Base-by-base conservation (phyloP, 495 filamentous ascomycete genomes). In the Lichenothelia convexa region DNA sequence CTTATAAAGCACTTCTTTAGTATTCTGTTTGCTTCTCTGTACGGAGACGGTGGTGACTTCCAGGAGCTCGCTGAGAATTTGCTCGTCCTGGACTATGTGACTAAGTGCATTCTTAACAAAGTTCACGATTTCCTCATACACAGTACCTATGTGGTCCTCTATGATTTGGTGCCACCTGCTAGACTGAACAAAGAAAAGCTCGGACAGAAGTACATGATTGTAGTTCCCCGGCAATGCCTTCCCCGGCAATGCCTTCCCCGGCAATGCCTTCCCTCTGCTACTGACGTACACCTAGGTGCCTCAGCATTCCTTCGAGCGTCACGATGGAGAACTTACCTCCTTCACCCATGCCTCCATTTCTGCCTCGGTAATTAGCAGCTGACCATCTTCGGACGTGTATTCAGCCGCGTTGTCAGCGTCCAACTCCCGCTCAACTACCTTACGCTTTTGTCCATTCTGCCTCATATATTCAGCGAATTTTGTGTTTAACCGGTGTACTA, bases 401-500 rank as follows among this genome's bases (percentile, higher is more conserved):
- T n/a, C n/a, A n/a, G n/a, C n/a, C n/a, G n/a, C n/a, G n/a, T n/a
- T n/a, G n/a, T n/a, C n/a, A n/a, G n/a, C n/a, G n/a, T n/a, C n/a
- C n/a, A n/a, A 13, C 24, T 27, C 24, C 7, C 30, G 30, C 11
- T 17, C 18, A 17, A 35, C 37, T 21, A 13, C 19, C 16, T 35
- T 35, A 21, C 8, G 23, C 12, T 9, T 32, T 15, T 18, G 7
- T 18, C 30, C 30, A 17, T 32, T 30, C 6, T 35, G 21, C 18
- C 33, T 29, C 26, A 4, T 66, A 0, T 61, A 46, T 9, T 64
- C 52, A 0, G 68, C 63, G 35, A 82, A 82, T 0, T 58, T 50
- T 13, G 51, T 48, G 38, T 70, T 71, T 15, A 69, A 44, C 21
- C 71, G 63, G 24, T 76, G 70, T 16, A 78, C 53, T 0, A 68